Percentiles rank a stretch among this genome's conserved stretches.
Conservation (phyloP, 768 basidiomycete species). For the Clathrus columnatus region DNA sequence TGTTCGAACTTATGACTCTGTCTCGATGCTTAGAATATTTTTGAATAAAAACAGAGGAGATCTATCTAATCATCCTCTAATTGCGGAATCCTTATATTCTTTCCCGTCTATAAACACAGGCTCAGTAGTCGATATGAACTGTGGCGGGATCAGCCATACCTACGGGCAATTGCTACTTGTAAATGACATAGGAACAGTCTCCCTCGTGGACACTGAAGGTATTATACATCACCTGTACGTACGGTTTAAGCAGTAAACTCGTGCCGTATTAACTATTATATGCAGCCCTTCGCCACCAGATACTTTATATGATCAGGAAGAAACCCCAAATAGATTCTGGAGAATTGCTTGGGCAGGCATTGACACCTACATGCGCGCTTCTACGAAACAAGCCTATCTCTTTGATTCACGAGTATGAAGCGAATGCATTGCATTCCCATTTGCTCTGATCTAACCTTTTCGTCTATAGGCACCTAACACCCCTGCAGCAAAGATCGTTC, state of each 20-base stretch:
- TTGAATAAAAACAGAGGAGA: not conserved
- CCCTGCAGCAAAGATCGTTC: not conserved
- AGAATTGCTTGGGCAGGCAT: conserved; percentile 33
- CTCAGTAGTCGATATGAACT: conserved; percentile 39
- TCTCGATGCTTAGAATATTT: conserved; percentile 33
- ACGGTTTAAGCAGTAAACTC: not conserved
- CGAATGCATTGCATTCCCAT: not conserved
- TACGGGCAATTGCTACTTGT: conserved; percentile 32
- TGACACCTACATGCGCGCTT: conserved; percentile 39
- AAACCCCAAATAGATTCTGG: conserved; percentile 36
- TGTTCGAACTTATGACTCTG: conserved; percentile 40
- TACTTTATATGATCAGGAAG: not conserved
- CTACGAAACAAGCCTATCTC: conserved; percentile 32
- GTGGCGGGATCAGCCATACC: conserved; percentile 18
- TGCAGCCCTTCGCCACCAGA: not conserved
- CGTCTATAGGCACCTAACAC: conserved; percentile 22
- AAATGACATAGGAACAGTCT: conserved; percentile 46
- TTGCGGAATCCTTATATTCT: not conserved
- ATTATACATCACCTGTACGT: conserved; percentile 36
- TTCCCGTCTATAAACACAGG: conserved; percentile 22
- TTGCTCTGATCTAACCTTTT: conserved; percentile 7
- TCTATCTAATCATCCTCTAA: not conserved
- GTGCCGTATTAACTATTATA: not conserved
- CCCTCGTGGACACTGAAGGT: conserved; percentile 31
- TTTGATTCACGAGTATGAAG: conserved; percentile 51